These are phyloP conservation scores for Aspergillus incahuasiensis DNA, from an alignment of 495 filamentous ascomycete species.

Conservation along the genomic window DNA sequence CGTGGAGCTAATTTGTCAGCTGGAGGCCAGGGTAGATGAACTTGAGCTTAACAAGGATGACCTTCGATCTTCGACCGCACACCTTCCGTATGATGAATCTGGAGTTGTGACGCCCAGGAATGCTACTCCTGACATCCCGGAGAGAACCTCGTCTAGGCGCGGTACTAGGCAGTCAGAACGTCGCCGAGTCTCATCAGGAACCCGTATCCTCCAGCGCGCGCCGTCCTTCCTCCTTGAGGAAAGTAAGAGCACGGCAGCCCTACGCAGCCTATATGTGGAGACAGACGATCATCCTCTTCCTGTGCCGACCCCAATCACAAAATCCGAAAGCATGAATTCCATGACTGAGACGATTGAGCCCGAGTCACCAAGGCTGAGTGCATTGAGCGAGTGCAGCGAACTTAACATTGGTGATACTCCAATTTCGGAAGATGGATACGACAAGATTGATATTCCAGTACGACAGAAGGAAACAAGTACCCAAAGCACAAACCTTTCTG, in stretches of 20 bases:
- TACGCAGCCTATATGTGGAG: conserved; percentile 60
- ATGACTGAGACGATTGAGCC: conserved; percentile 29
- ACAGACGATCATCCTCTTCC: conserved; percentile 37
- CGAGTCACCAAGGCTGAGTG: conserved; percentile 63
- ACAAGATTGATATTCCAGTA: conserved; percentile 33
- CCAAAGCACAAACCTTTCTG: conserved; percentile 19
- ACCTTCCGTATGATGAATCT: conserved; percentile 20
- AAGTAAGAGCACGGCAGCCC: conserved; percentile 57
- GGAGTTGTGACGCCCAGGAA: conserved; percentile 27
- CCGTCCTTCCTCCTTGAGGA: conserved; percentile 64
- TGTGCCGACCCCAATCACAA: conserved; percentile 30
- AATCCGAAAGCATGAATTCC: conserved; percentile 36
- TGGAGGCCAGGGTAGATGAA: conserved; percentile 64
- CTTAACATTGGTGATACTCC: conserved; percentile 55
- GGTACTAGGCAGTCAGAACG: conserved; percentile 14
- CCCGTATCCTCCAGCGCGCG: conserved; percentile 44
- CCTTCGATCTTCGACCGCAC: conserved; percentile 25
- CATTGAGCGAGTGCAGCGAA: conserved; percentile 77
- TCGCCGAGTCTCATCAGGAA: conserved; percentile 20
- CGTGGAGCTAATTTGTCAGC: conserved; percentile 67
- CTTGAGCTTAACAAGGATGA: conserved; percentile 30
- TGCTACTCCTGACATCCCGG: conserved; percentile 34
- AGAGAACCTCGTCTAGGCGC: conserved; percentile 36
- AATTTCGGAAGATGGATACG: conserved; percentile 19
- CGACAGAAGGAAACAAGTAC: conserved; percentile 19